These are phyloP conservation scores for Neonothopanus nambi DNA, from an alignment of 1,284 basidiomycete species.

Conservation along the genomic window DNA sequence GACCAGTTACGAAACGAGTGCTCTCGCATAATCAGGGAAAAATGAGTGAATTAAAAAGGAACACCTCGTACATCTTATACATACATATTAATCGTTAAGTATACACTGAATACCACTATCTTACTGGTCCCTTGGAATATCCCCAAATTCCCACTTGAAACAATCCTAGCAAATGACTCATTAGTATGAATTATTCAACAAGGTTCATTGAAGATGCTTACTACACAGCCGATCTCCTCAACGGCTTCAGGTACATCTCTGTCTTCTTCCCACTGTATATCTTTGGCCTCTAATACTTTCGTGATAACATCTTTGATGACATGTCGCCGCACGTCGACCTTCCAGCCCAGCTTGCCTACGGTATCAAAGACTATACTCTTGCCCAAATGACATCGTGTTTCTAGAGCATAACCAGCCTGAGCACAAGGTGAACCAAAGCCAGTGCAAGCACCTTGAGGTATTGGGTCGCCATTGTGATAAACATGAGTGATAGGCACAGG, in stretches of 20 bases:
- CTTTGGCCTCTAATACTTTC: constrained; percentile 67
- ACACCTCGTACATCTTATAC: too few relatives aligned
- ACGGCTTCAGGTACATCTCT: constrained; percentile 53
- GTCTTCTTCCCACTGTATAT: constrained; percentile 43
- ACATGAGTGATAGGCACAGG: constrained; percentile 45
- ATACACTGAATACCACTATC: too few relatives aligned
- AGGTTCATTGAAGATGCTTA: constrained; percentile 33
- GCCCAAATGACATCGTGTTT: constrained; percentile 73
- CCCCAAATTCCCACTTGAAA: constrained; percentile 66
- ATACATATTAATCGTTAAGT: neutral
- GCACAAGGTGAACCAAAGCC: constrained; percentile 66
- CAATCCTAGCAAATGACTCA: constrained; percentile 58
- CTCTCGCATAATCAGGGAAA: too few relatives aligned
- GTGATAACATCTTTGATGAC: constrained; percentile 78
- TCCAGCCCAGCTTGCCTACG: constrained; percentile 82
- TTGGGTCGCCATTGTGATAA: constrained; percentile 82
- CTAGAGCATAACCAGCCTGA: constrained; percentile 70
- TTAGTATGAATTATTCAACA: neutral
- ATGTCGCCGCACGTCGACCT: constrained; percentile 80
- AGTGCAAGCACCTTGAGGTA: constrained; percentile 76
- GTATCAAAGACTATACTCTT: constrained; percentile 82
- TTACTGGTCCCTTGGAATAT: neutral
- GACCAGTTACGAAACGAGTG: too few relatives aligned
- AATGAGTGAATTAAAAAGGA: too few relatives aligned
- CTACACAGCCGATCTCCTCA: constrained; percentile 59